Evolutionary conservation across 768 basidiomycete species (phyloP), one percentile per base, ranked within the genome.

Genomic region (Mrakia gelida): DNA sequence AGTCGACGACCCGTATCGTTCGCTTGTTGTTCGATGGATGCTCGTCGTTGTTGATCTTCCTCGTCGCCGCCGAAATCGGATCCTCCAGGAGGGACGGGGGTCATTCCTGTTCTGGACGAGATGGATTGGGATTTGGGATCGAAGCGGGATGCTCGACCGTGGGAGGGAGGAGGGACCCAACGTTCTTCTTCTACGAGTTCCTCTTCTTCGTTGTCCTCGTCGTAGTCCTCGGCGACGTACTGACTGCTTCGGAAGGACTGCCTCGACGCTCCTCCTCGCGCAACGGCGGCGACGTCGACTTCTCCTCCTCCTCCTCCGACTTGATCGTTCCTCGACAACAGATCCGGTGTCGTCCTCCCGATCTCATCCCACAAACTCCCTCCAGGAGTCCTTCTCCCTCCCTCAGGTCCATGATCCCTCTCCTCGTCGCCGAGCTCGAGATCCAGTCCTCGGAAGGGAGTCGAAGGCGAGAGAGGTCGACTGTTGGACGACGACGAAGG

Each of bases 311-410:
- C 18, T 49, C 28, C 30, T 63, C 62, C 28, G 26, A 32, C 63
- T 41, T 30, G 61, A 13, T 68, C 30, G 43, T 45, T 30, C 26
- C 32, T 10, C 13, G 30, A 9, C 34, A 78, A 65, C 34, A 78
- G 45, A 32, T 67, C 72, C 26, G 77, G 77, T 11, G 77, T 78
- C 52, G 45, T 32, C n/a, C 72, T 63, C 18, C 77, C 77, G 28
- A 78, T 78, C 63, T 73, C 77, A n/a, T 78, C 77, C 10, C 73
- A 67, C n/a, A 78, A 54, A 38, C 72, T 78, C 2, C 59, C 71
- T n/a, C 67, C 52, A 32, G 59, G 63, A 2, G 54, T 65, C 11
- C 28, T 21, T 30, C 75, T 75, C 32, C 11, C 76, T 41, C 59
- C n/a, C 28, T 63, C 67, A 41, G 28, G 45, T 49, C 43, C 61